phyloP scores from a whole-genome alignment of 164 flowering plant species.

The Echeveria elegans region DNA sequence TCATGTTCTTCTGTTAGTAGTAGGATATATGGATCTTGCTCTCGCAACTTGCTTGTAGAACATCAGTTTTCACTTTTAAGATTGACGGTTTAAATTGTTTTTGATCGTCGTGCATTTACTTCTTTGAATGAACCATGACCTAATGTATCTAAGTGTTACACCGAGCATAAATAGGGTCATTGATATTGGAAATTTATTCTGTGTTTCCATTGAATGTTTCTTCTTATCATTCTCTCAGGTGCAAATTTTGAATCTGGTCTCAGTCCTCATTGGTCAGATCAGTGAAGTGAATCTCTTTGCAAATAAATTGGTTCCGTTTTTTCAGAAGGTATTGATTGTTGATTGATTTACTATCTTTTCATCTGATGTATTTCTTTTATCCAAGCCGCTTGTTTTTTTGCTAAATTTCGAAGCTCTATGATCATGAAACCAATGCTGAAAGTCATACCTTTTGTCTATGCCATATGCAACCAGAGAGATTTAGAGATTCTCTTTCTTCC shows the following conservation, averaged over 20 bases:
- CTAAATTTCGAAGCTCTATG: background rate
- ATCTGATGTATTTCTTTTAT: background rate
- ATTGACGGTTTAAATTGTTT: background rate
- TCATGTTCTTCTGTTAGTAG: background rate
- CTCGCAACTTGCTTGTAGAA: background rate
- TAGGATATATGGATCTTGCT: background rate
- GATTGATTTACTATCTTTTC: background rate
- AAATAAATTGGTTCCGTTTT: constrained; percentile 58
- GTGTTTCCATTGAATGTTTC: background rate
- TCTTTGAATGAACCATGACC: too few relatives aligned
- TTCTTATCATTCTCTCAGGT: constrained; percentile 40
- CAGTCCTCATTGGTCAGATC: constrained; percentile 54
- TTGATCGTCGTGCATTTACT: background rate
- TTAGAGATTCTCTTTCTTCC: background rate
- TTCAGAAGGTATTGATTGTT: constrained; percentile 52
- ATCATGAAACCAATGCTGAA: background rate
- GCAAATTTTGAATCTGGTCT: constrained; percentile 80
- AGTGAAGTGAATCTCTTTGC: constrained; percentile 58
- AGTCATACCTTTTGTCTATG: background rate
- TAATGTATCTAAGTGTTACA: background rate
- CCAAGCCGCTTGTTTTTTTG: background rate
- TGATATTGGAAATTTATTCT: background rate
- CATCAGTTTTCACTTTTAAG: background rate
- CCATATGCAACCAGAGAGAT: background rate
- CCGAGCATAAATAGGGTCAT: background rate